These are phyloP conservation scores for Domatiomyces globalis DNA, from an alignment of 2,329 filamentous ascomycete species.

Conservation along the genomic window DNA sequence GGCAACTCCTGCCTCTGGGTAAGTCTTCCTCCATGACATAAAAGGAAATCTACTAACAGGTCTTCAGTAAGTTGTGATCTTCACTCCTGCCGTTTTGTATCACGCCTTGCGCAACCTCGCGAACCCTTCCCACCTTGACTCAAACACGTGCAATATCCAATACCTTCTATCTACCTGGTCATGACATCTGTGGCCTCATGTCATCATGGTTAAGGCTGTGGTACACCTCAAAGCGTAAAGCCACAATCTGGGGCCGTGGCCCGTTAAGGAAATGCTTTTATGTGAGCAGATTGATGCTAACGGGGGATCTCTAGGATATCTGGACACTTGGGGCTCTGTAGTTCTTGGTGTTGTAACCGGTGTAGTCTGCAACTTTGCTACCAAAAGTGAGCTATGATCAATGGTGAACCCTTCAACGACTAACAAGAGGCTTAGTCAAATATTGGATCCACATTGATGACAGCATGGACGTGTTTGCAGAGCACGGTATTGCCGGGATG, in stretches of 20 bases:
- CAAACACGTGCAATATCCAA: neutral
- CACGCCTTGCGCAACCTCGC: neutral
- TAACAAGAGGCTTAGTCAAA: conserved; percentile 38
- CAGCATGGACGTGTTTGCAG: conserved; percentile 79
- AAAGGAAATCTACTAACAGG: neutral
- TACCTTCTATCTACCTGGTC: too few species aligned
- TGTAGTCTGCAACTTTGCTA: conserved; percentile 67
- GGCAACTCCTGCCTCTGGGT: conserved; percentile 67
- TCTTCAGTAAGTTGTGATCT: neutral
- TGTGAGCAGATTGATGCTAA: neutral
- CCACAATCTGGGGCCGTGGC: too few species aligned
- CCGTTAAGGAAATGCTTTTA: too few species aligned
- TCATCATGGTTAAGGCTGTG: too few species aligned
- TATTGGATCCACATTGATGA: conserved; percentile 71
- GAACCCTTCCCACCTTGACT: neutral
- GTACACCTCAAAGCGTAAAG: too few species aligned
- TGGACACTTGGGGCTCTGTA: conserved; percentile 43
- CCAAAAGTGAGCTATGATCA: conserved; percentile 55
- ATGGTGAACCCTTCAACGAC: neutral
- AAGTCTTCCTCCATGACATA: conserved; percentile 28
- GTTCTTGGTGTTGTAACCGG: conserved; percentile 48
- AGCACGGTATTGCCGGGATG: conserved; percentile 74
- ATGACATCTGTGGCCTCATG: too few species aligned
- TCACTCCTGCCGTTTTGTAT: neutral
- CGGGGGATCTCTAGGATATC: neutral